A percentile compares a stretch with the other conserved stretches of the same genome.
Evolutionary conservation across 805 yeast genomes (phyloP).

Genomic region (Spathaspora sp.): DNA sequence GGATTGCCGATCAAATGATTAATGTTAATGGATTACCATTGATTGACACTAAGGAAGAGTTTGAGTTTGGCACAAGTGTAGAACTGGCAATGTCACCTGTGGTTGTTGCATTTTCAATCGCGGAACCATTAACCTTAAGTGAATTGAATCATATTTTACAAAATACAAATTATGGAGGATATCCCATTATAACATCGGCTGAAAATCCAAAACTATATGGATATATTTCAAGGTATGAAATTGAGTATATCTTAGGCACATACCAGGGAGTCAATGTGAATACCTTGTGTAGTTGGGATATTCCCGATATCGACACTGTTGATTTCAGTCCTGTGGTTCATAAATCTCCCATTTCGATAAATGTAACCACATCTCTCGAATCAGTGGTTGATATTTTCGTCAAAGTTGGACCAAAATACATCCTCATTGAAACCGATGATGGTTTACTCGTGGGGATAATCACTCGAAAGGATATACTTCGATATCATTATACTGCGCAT

Average conservation of each 20-base stretch:
- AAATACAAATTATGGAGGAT: constrained; percentile 40
- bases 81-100: constrained; percentile 59
- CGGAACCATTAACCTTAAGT: constrained; percentile 19
- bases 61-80: constrained; percentile 37
- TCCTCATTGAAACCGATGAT: constrained; percentile 56
- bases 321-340: constrained; percentile 35
- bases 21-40: constrained; percentile 83
- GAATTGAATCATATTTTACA: constrained; percentile 30
- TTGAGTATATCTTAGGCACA: constrained; percentile 24
- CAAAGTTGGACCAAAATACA: constrained; percentile 74
- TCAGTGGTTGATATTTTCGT: constrained; percentile 64
- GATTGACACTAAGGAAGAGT: constrained; percentile 69
- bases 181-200: constrained; percentile 49
- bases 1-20: constrained; percentile 96
- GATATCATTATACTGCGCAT: constrained; percentile 46
- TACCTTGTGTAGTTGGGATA: constrained; percentile 10
- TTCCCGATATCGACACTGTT: constrained; percentile 7
- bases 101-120: constrained; percentile 34
- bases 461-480: constrained; percentile 78
- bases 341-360: constrained; percentile 59
- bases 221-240: constrained; percentile 40
- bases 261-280: constrained; percentile 11
- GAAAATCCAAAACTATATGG: constrained; percentile 42
- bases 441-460: constrained; percentile 71
- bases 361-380: constrained; percentile 52